Evolutionary conservation across 345 rosid species (phyloP), one percentile per base, ranked within the genome.

Genomic region (Lepidium aucheri): DNA sequence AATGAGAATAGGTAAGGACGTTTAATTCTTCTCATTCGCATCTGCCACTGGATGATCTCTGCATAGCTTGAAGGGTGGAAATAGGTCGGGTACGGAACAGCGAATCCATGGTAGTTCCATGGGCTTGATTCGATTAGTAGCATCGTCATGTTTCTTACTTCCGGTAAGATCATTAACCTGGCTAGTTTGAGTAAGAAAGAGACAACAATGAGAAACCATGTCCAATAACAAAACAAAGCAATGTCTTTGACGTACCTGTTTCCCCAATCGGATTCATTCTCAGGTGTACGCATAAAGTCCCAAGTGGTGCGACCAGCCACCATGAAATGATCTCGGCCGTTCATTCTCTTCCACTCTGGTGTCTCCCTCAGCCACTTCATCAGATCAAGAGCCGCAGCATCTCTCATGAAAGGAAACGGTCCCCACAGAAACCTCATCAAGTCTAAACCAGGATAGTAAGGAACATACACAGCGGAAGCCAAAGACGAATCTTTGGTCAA

Each of bases 281-380:
- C 75, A 0, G 79, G 79, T 12, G 77, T 77, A 60, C 96, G 82
- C 85, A 90, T 71, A 77, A 91, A 89, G 77, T 91, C 95, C 96
- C 92, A 89, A 13, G 86, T 81, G 41, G 87, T 81, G 4, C 96
- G 82, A 56, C 96, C 96, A 26, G 95, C 92, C 2, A 91, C 90
- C 80, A 89, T 32, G 73, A 91, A 89, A 84, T 91, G 96, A 61
- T 91, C 96, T 65, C 86, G 61, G 0, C 88, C 96, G 42, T 72
- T 63, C 85, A 87, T 73, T 56, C 50, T 80, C 53, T 78, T 79
- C 98, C 96, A 89, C 78, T 91, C 95, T 0, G 77, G 86, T 14
- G 67, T 84, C 10, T 74, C 65, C 49, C 80, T 74, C 2, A 89
- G 73, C 98, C 96, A 89, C 68, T 66, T 77, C 51, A 84, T 72